Evolutionary conservation across 148 eudicot genomes (phyloP), one percentile per base, ranked within the genome.

Genomic region (Beta vulgaris): DNA sequence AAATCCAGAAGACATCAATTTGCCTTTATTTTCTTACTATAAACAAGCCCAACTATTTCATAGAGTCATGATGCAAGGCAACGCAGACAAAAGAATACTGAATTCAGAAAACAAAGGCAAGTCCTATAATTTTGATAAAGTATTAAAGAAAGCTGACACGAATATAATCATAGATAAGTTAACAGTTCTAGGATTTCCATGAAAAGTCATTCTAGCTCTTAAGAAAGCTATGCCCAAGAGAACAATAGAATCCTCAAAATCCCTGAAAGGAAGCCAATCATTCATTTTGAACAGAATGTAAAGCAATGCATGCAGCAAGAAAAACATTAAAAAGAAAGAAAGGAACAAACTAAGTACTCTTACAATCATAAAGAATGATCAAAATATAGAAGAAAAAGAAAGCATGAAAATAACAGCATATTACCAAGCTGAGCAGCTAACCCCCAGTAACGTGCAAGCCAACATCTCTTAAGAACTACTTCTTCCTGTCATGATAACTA

Each of bases 381-480:
- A 25, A 48, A 34, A 9, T 25, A 29, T 48, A 11, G 34, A 32
- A 49, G 2, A 23, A 40, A 8, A 6, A 51, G 2, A 49, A 53
- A 18, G 73, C 9, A 43, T 37, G 21, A 43, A 62, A 13, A 40
- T 18, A 73, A 64, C 7, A 25, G 42, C 54, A 43, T 51, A 73
- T 81, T 91, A 93, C 98, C 98, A 78, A 79, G 81, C 68, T 87
- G 88, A 36, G 84, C 86, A 74, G 98, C 98, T 78, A 93, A 87
- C 43, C 96, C 96, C 98, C 96, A 93, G 64, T 91, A 91, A 39
- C 96, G 90, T 32, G 96, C 93, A 83, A 93, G 96, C 98, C 98
- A 93, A 76, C 96, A 93, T 79, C 98, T 86, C 78, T 93, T 93
- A 67, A 93, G 89, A 75, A 93, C 96, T 77, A 93, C 96, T 82